These are phyloP conservation scores for Kwoniella botswanensis DNA, from an alignment of 768 basidiomycete genomes.

Conservation along the genomic window DNA sequence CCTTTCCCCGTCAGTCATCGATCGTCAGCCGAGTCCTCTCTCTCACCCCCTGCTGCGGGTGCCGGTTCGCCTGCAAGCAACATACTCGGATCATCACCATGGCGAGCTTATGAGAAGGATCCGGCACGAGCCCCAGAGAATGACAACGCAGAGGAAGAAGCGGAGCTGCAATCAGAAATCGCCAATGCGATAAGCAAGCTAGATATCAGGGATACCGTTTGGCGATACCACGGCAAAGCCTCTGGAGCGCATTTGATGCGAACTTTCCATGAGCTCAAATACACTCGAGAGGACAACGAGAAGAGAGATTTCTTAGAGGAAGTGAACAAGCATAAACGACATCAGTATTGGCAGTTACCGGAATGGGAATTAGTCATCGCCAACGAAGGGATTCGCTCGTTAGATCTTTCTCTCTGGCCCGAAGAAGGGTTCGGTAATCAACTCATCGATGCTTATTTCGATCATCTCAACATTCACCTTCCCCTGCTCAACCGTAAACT, in stretches of 20 bases:
- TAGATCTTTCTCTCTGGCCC: conserved; percentile 66
- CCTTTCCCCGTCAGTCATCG: conserved; percentile 50
- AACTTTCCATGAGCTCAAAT: conserved; percentile 47
- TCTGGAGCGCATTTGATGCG: conserved; percentile 51
- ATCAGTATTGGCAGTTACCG: conserved; percentile 52
- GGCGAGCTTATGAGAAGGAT: conserved; percentile 40
- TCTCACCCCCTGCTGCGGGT: conserved; percentile 20
- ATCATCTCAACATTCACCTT: conserved; percentile 63
- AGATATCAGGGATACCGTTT: conserved; percentile 41
- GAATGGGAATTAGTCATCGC: conserved; percentile 58
- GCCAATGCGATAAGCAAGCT: conserved; percentile 36
- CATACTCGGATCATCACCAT: conserved; percentile 33
- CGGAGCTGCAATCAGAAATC: conserved; percentile 28
- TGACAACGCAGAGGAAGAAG: conserved; percentile 29
- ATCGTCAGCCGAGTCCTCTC: conserved; percentile 20
- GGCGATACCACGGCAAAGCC: conserved; percentile 56
- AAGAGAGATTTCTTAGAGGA: conserved; percentile 28
- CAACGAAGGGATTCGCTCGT: conserved; percentile 32
- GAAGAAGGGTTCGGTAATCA: conserved; percentile 62
- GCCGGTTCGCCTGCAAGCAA: conserved; percentile 18
- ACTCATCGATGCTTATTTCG: conserved; percentile 73
- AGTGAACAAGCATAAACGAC: conserved; percentile 51
- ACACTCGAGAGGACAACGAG: conserved; percentile 7
- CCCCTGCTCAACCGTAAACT: conserved; percentile 76
- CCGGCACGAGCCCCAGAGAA: conserved; percentile 27